Evolutionary conservation across 2,329 filamentous ascomycete genomes (phyloP), one percentile per base, ranked within the genome.

Genomic region (Myriosclerotinia scirpicola): DNA sequence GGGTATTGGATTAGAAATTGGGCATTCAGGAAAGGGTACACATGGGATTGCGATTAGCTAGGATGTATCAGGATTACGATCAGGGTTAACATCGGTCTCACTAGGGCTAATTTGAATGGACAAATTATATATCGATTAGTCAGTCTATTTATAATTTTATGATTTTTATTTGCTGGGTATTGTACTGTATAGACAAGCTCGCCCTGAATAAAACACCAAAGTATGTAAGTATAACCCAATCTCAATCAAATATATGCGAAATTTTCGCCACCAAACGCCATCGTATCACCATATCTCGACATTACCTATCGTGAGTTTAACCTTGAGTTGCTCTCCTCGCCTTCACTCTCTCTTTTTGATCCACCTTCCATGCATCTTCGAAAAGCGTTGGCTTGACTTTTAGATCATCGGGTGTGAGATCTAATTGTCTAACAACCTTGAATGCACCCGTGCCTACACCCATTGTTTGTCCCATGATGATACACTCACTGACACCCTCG

Each of bases 381-480:
- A 95, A 95, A 20, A 85, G 74, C 2, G 89, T 90, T 68, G 80
- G 79, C 73, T 81, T 84, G 61, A 75, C 75, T 44, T 79, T 80
- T 30, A 84, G 77, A 71, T 85, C 80, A 44, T 81, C 80, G 63
- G 87, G 82, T 52, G 81, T 81, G 68, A 96, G 84, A 69, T 89
- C 89, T 70, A 98, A 79, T 67, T 87, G 84, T 54, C 93, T 82
- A 3, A 97, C 90, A 34, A 98, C 90, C 76, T 96, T 89, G 84
- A 98, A 95, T 1, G 91, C 90, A 5, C 95, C 95, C 0, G 95
- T 99, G 7, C 95, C 95, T 46, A 99, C 83, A 54, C 85, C 86
- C 85, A 98, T 96, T 53, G 90, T 93, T 82, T 98, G 94, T 20
- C 95, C 95, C 89, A 98, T 95, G 76, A 99, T 99, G 76, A 99